Evolutionary conservation across 495 filamentous ascomycete species (phyloP), one percentile per base, ranked within the genome.

Genomic region (Podospora sp.): DNA sequence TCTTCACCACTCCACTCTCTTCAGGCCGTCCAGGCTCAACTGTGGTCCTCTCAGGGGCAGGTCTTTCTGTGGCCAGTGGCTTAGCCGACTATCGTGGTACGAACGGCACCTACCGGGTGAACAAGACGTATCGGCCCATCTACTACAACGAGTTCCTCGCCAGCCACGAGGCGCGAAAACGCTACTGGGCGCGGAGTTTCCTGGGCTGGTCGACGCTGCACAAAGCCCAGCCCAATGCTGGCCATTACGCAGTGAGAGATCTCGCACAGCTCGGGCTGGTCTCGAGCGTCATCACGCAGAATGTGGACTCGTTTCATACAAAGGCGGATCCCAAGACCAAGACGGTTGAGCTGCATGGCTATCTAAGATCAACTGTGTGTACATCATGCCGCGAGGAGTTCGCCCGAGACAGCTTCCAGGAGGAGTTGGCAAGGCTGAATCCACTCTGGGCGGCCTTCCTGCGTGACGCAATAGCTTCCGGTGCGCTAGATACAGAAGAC

Each of bases 151-250:
- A 99, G 72, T 99, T 97, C 74, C 68, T 90, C 27, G 76, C 84
- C 50, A 90, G 80, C 67, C 94, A 99, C 80, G 93, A 94, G 74
- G 90, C 92, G 20, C 83, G 95, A 63, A 96, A 98, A 79, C 81
- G 95, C 65, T 99, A 99, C 80, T 99, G 94, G 94, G 94, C 95
- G 6, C 82, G 95, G 16, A 96, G 92, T 76, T 99, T 94, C 75
- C 81, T 99, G 22, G 95, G 95, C 12, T 99, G 94, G 94, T 87
- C 90, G 18, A 91, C 84, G 21, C 80, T 97, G 70, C 75, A 89
- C 69, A 89, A 87, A 55, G 92, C 92, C 20, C 85, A 83, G 72
- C 93, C 95, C 2, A 99, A 98, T 73, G 75, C 81, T 1, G 90
- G 88, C 1, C 95, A 99, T 78, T 80, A 82, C 70, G 93, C 95